Evolutionary conservation across 2,329 filamentous ascomycete species (phyloP).

Genomic region (Aspergillus candidus): DNA sequence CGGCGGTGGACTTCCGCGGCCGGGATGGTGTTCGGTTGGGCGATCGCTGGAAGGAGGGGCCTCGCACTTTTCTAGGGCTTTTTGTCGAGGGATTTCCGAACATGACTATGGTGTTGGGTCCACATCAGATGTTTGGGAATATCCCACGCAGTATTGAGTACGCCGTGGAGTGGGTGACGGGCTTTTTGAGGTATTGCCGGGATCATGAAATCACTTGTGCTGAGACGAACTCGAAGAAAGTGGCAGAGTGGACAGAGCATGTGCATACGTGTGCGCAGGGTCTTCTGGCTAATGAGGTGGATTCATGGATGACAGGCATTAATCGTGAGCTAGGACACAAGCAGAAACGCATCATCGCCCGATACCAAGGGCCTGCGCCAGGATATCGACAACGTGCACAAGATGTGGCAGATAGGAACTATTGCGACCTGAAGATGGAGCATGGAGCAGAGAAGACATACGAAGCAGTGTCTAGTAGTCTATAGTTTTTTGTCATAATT

Average conservation of each 20-base stretch:
- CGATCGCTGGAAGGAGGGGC: slow-evolving; percentile 30
- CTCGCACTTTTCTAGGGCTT: slow-evolving; percentile 40
- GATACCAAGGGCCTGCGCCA: slow-evolving; percentile 43
- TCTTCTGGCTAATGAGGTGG: slow-evolving; percentile 43
- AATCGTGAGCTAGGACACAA: slow-evolving; percentile 47
- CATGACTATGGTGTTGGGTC: slow-evolving; percentile 51
- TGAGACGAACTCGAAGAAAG: slow-evolving; percentile 37
- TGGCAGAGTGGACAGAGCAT: slow-evolving; percentile 44
- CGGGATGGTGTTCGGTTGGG: slow-evolving; percentile 23
- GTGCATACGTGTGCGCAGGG: slow-evolving; percentile 44
- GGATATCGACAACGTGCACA: slow-evolving; percentile 34
- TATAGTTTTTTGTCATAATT: no score
- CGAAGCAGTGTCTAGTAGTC: no score
- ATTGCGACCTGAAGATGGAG: slow-evolving; percentile 7
- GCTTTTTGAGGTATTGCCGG: slow-evolving; percentile 20
- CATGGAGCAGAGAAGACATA: background rate
- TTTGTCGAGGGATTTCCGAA: slow-evolving; percentile 43
- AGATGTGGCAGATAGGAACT: slow-evolving; percentile 11
- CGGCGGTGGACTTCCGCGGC: slow-evolving; percentile 35
- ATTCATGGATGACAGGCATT: slow-evolving; percentile 53
- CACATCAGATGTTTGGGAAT: slow-evolving; percentile 43
- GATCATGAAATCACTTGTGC: slow-evolving; percentile 27
- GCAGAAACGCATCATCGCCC: slow-evolving; percentile 41
- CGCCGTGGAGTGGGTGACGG: slow-evolving; percentile 35
- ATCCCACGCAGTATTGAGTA: slow-evolving; percentile 30